Base-by-base conservation (phyloP, 176 grass and related monocot species). In the Miscanthus lutarioriparius region DNA sequence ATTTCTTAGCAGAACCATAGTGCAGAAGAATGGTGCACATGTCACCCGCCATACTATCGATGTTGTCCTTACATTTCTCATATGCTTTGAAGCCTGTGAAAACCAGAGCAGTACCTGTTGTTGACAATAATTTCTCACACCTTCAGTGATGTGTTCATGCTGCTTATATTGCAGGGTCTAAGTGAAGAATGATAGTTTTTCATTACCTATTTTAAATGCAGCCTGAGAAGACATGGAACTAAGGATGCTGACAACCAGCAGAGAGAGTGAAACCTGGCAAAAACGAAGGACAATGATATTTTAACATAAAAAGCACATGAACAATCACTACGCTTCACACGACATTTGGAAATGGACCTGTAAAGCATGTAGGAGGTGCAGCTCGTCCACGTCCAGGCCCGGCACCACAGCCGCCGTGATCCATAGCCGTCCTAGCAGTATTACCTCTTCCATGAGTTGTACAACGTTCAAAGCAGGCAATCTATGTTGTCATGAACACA, bases 41-140 rank as follows among this genome's bases (percentile, higher is more conserved):
- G 53, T 88, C 81, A 6, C 58, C 76, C 33, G 92, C 78, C 48
- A 89, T 36, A 65, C 67, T 78, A 51, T 99, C 91, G 23, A 99
- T 96, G 15, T 40, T 78, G 82, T 96, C 93, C 86, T 96, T 91
- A 76, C 90, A 96, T 83, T 94, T 96, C 78, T 99, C 96, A 74
- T 96, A 95, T 64, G 89, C 79, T 79, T 90, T 96, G 79, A 96
- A 94, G 35, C 82, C 81, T 48, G 89, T 58, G 85, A 96, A 96
- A 82, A 90, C 74, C 84, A 92, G 74, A 86, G 84, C 51, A 76
- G 89, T 70, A 67, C 96, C 96, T 99, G 83, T 81, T 33, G 64
- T 84, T 66, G 61, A 41, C 82, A 87, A 15, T 45, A 80, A 82
- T 19, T 67, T 79, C 16, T 73, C 27, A 82, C 48, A 72, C 40